Conservation (phyloP, 495 filamentous ascomycete genomes). For the Astrothelium macrocarpum region DNA sequence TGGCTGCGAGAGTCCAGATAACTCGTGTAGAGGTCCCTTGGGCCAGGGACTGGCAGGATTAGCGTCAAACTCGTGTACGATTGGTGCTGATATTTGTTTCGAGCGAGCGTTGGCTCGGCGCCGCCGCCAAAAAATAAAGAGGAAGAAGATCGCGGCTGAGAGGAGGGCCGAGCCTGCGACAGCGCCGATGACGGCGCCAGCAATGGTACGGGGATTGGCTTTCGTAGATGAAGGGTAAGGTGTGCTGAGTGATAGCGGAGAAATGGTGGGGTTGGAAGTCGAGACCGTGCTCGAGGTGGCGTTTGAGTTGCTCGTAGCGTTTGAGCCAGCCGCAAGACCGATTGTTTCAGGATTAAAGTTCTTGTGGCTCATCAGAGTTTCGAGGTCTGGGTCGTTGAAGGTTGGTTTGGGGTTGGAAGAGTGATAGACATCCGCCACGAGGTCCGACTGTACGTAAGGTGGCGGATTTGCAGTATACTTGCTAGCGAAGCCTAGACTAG, state of each 20-base stretch:
- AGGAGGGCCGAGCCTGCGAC: constrained; percentile 19
- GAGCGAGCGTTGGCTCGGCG: neutral
- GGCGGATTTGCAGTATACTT: neutral
- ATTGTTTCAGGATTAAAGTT: constrained; percentile 14
- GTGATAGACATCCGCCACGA: neutral
- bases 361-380: neutral
- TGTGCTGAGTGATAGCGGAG: too few species aligned
- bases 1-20: neutral
- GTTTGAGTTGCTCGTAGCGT: neutral
- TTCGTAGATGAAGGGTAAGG: too few species aligned
- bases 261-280: neutral
- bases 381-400: neutral
- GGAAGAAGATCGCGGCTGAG: neutral
- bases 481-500: neutral
- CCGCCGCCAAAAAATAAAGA: neutral
- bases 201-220: constrained; percentile 19
- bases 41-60: too few species aligned
- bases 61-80: neutral
- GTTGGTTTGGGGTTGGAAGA: neutral
- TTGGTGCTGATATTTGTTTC: neutral
- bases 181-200: constrained; percentile 27
- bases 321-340: neutral
- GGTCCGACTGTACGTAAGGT: neutral
- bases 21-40: neutral
- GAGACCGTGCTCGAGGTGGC: neutral